phyloP scores from a whole-genome alignment of 768 basidiomycete genomes.

The Mycena indigotica region DNA sequence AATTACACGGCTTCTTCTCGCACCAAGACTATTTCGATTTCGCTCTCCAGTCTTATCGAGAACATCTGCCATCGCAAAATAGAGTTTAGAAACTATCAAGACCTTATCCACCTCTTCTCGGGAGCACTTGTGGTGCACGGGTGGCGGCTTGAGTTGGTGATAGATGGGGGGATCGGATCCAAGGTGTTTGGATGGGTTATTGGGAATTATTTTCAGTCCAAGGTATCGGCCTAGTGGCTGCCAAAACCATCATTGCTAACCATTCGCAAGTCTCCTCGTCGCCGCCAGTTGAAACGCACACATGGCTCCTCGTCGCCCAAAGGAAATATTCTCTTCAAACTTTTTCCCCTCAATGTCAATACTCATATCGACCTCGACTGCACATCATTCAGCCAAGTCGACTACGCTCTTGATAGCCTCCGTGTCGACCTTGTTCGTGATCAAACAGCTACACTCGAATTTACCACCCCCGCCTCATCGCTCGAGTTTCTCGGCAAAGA shows the following conservation, averaged over 20 bases:
- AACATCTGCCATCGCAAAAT: conserved; percentile 41
- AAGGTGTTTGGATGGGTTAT: conserved; percentile 40
- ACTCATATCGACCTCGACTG: conserved; percentile 18
- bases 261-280: too few species aligned
- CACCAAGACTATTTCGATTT: conserved; percentile 31
- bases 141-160: conserved; percentile 37
- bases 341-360: conserved; percentile 10
- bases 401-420: conserved; percentile 25
- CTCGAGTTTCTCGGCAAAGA: conserved; percentile 36
- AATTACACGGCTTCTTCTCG: conserved; percentile 13
- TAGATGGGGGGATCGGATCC: conserved; percentile 35
- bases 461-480: conserved; percentile 41
- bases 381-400: conserved; percentile 20
- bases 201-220: conserved; percentile 24
- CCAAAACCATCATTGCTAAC: too few species aligned
- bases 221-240: conserved; percentile 1
- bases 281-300: conserved; percentile 15
- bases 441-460: conserved; percentile 31
- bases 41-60: conserved; percentile 38
- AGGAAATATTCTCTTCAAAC: not conserved
- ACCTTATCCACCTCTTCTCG: conserved; percentile 41
- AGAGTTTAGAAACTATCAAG: conserved; percentile 46
- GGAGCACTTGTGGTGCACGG: conserved; percentile 37
- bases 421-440: conserved; percentile 22
- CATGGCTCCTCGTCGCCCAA: conserved; percentile 16